These are phyloP conservation scores for Cryptosporidium andersoni DNA, from an alignment of 169 alveolate genomes.

Conservation along the genomic window DNA sequence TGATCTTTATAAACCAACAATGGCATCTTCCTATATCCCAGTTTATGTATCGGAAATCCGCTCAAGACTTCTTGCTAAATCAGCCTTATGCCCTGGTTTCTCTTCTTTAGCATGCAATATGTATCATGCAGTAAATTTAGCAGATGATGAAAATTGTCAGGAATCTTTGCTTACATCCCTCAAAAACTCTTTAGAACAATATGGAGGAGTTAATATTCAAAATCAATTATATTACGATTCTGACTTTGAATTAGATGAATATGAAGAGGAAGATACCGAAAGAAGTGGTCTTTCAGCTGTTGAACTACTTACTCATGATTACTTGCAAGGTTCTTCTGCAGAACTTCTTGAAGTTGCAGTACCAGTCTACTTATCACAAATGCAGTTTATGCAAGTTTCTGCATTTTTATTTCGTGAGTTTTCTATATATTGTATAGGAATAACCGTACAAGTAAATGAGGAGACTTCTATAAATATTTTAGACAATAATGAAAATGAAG, in stretches of 20 bases:
- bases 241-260: conserved; percentile 48
- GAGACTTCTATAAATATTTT: not conserved
- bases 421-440: conserved; percentile 57
- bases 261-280: not conserved
- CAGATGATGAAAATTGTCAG: conserved; percentile 3
- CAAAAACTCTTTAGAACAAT: conserved; percentile 29
- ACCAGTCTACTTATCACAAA: conserved; percentile 19
- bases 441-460: conserved; percentile 43
- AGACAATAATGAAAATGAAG: not conserved
- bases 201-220: not conserved
- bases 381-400: conserved; percentile 50
- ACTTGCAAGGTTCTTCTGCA: conserved; percentile 41
- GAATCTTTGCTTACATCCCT: conserved; percentile 38
- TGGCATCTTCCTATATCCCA: conserved; percentile 22
- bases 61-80: conserved; percentile 61
- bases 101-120: conserved; percentile 41
- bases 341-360: conserved; percentile 55
- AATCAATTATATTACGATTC: not conserved
- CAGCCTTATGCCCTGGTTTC: conserved; percentile 66
- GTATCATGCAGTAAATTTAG: conserved; percentile 44
- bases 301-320: conserved; percentile 31
- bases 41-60: conserved; percentile 50
- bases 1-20: conserved; percentile 1
- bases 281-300: conserved; percentile 8
- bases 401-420: conserved; percentile 26